Percentiles rank a stretch among this genome's conserved stretches.
phyloP scores from a whole-genome alignment of 2,329 filamentous ascomycete species.

The Teratosphaeria epicoccoides region DNA sequence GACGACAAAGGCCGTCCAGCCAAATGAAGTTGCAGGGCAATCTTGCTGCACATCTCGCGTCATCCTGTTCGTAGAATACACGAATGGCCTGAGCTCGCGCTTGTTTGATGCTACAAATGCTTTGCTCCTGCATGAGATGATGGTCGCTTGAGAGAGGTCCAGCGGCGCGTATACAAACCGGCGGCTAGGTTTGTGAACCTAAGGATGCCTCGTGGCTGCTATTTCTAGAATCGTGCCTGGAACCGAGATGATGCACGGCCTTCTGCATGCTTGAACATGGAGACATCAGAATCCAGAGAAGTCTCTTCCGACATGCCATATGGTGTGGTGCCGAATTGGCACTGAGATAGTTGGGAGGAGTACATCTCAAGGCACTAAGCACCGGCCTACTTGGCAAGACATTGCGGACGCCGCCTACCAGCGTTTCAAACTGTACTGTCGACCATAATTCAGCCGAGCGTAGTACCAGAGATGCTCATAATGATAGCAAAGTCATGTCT shows the following conservation, averaged over 20 bases:
- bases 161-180: not conserved
- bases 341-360: not conserved
- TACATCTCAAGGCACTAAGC: not conserved
- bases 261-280: not conserved
- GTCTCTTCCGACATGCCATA: not conserved
- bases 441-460: not conserved
- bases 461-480: too few species aligned
- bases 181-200: constrained; percentile 1
- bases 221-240: constrained; percentile 1
- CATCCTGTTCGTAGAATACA: constrained; percentile 10
- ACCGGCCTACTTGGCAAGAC: not conserved
- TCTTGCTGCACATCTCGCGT: constrained; percentile 12
- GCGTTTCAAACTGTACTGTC: not conserved
- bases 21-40: constrained; percentile 11
- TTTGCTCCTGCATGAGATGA: constrained; percentile 1
- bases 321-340: not conserved
- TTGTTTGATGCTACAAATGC: constrained; percentile 15
- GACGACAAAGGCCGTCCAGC: constrained; percentile 1
- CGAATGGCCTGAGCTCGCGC: constrained; percentile 17
- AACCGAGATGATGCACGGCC: not conserved
- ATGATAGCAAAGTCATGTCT: too few species aligned
- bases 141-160: not conserved
- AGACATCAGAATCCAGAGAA: not conserved
- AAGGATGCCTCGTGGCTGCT: constrained; percentile 4
- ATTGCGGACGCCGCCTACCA: not conserved